Base-by-base conservation (phyloP, 2,329 filamentous ascomycete species). In the Xylariaceae sp. region DNA sequence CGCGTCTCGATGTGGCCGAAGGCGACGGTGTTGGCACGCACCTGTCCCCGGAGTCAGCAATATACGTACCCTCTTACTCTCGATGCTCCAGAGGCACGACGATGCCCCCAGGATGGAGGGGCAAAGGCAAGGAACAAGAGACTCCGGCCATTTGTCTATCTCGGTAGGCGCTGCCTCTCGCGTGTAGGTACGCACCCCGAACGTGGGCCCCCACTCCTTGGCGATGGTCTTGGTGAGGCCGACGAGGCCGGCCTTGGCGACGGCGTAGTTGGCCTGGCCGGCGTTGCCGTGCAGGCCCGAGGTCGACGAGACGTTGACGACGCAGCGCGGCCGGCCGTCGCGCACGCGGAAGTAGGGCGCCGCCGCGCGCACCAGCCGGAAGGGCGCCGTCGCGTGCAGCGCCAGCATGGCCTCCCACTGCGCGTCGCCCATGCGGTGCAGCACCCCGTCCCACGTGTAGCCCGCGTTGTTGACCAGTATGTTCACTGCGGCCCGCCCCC, bases 401-500 rank as follows among this genome's bases (percentile, higher is more conserved):
- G 80, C 77, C 19, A 94, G 64, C 57, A 94, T 94, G 32, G 82
- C 88, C 42, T 92, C 82, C 85, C 85, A 93, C 69, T 93, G 86
- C 65, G 85, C 85, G 67, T 93, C 85, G 12, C 80, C 83, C 69
- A 87, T 90, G 70, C 92, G 93, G 69, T 93, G 85, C 46, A 93
- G 87, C 24, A 93, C 86, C 5, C 82, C 88, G 58, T 94, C 88
- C 85, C 87, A 94, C 1, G 88, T 94, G 62, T 86, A 93, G 26
- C 86, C 87, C 1, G 87, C 88, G 57, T 94, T 94, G 62, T 94
- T 93, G 39, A 94, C 83, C 36, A 94, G 81, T 55, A 92, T 83
- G 59, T 94, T 83, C 42, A 94, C 88, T 68, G 93, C 93, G 52
- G 86, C 87, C 44, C 72, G 67, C n/a, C n/a, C n/a, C n/a, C n/a